Conservation (phyloP, 2,329 filamentous ascomycete genomes). For the Aspergillus udagawae region DNA sequence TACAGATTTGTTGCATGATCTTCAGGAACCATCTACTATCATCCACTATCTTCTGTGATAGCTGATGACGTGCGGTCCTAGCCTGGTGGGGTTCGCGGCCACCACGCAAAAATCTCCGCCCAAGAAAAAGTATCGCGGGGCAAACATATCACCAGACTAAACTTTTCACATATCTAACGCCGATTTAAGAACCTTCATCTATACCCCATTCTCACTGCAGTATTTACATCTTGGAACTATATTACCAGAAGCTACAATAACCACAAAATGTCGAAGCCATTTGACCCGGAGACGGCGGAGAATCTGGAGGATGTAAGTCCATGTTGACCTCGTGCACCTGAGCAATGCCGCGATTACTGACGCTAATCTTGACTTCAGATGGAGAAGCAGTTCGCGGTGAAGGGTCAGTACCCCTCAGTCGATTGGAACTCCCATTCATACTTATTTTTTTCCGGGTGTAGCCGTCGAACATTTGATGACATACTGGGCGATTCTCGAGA, state of each 20-base stretch:
- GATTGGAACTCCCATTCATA: background rate
- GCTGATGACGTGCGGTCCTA: slow-evolving; percentile 14
- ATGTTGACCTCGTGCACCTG: background rate
- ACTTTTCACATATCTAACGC: background rate
- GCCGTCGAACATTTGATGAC: slow-evolving; percentile 94
- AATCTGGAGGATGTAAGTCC: slow-evolving; percentile 64
- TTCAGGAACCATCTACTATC: background rate
- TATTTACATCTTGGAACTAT: background rate
- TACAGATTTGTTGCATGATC: background rate
- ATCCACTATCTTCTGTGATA: background rate
- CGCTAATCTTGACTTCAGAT: slow-evolving; percentile 57
- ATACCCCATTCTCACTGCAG: background rate
- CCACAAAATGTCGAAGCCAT: slow-evolving; percentile 36
- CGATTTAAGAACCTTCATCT: background rate
- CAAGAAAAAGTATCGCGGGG: slow-evolving; percentile 28
- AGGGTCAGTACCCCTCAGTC: slow-evolving; percentile 53
- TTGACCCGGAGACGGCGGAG: slow-evolving; percentile 60
- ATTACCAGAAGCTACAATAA: background rate
- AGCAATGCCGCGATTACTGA: slow-evolving; percentile 3
- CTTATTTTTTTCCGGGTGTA: slow-evolving; percentile 12
- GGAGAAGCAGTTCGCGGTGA: slow-evolving; percentile 98
- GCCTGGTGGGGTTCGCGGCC: slow-evolving; percentile 6
- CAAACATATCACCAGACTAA: slow-evolving; percentile 11
- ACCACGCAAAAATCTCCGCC: slow-evolving; percentile 22
- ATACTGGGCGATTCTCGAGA: slow-evolving; percentile 94